Base-by-base conservation (phyloP, 108 stramenopile species). In the Skeletonema marinoi region DNA sequence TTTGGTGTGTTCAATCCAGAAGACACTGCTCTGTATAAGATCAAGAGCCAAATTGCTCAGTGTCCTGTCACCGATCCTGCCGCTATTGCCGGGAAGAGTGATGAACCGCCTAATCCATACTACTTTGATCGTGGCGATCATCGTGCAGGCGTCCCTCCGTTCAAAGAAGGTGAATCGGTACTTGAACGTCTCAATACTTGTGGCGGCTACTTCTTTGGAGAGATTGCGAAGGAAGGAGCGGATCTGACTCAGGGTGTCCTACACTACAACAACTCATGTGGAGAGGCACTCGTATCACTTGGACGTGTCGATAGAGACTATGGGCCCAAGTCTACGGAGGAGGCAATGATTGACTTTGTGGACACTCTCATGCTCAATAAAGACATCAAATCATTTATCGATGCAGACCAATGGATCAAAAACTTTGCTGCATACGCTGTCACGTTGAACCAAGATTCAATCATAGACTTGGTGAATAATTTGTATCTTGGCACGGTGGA, bases 371-470 rank as follows among this genome's bases (percentile, higher is more conserved):
- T 51, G n/a, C 17, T 19, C 50, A 51, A 51, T 19, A 62, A 62
- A 17, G 70, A 71, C n/a, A 71, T 29, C 31, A 64, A 64, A 16
- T 32, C 62, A 6, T 50, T 71, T 11, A 64, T 71, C 70, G 25
- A 71, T 58, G 70, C 64, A 33, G 70, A 71, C 21, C 61, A 71
- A 32, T 71, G 29, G 29, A 61, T 71, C 59, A 25, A 63, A 60
- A 71, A 71, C 17, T 71, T 71, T 36, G 70, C 70, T 14, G 17
- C n/a, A 7, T 71, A 71, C 19, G 70, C 70, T 3, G 33, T 71
- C 2, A 63, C 70, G 32, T n/a, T 71, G 31, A 58, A 58, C 12
- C 70, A 63, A 36, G 70, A 71, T 36, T 71, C 70, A 33, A 32
- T 64, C 31, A 71, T 71, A 33, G 21, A 64, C 25, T 62, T 25